These are phyloP conservation scores for Tricladium varicosporioides DNA, from an alignment of 2,329 filamentous ascomycete genomes.

Conservation along the genomic window DNA sequence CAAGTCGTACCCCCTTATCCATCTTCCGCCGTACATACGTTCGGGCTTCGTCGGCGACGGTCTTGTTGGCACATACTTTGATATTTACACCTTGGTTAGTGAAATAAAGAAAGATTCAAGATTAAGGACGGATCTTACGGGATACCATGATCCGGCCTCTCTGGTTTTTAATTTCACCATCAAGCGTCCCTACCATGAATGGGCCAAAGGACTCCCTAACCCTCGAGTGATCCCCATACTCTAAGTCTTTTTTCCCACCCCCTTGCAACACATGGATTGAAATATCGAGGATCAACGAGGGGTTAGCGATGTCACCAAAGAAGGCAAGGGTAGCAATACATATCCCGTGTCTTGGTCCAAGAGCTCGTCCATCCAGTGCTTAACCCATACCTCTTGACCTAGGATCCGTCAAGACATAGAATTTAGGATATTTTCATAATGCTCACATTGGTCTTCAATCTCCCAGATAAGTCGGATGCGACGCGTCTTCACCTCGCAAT, in stretches of 20 bases:
- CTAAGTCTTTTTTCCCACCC: constrained; percentile 2
- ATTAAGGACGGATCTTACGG: constrained; percentile 2
- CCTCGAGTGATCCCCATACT: constrained; percentile 8
- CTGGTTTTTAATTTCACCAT: constrained; percentile 7
- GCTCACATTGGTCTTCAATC: constrained; percentile 15
- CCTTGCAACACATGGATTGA: constrained; percentile 2
- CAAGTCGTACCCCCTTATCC: constrained; percentile 13
- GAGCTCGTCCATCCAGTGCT: constrained; percentile 15
- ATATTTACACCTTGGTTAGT: not conserved
- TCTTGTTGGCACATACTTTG: constrained; percentile 10
- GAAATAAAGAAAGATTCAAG: not conserved
- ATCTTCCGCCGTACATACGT: constrained; percentile 8
- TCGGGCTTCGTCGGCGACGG: constrained; percentile 6
- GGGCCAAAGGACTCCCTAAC: constrained; percentile 8
- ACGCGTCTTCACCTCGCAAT: constrained; percentile 11
- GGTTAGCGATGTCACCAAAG: constrained; percentile 2
- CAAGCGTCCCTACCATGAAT: constrained; percentile 4
- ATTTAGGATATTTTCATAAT: not conserved
- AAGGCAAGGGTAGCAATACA: not conserved
- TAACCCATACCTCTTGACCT: constrained; percentile 14
- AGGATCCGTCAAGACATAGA: constrained; percentile 1
- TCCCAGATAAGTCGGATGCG: constrained; percentile 18
- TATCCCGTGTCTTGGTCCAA: constrained; percentile 11
- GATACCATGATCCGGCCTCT: constrained; percentile 16
- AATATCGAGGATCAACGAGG: constrained; percentile 7